Base-by-base conservation (phyloP, 768 basidiomycete genomes). In the Roridomyces roridus region DNA sequence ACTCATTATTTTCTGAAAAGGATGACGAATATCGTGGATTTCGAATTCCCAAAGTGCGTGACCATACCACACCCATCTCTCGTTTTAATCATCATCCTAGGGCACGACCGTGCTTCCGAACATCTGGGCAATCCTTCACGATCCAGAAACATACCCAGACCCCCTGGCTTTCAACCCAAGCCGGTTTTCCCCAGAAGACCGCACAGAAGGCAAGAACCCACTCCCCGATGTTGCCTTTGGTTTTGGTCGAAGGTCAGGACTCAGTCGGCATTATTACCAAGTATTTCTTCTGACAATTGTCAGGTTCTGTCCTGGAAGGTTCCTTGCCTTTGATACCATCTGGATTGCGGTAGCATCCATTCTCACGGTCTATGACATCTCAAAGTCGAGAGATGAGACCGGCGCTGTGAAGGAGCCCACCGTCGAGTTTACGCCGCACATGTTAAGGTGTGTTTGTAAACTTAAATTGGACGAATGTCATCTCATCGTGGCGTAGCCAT, bases 271-370 rank as follows among this genome's bases (percentile, higher is more conserved):
- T 28, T n/a, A n/a, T n/a, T n/a, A 7, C 35, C 11, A n/a, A n/a
- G n/a, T n/a, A n/a, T 3, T 18, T 39, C n/a, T 11, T 9, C 29
- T 26, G 18, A 39, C 40, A 24, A 23, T 10, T 45, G 35, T 46
- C 41, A 80, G 80, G 36, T 64, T 74, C 42, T 83, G 81, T 62
- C 80, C 80, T 4, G 79, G 81, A 11, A 71, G 74, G 26, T 74
- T 70, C 66, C 65, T 82, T 6, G 81, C 78, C 25, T 68, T 73
- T 40, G 77, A 77, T 60, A 73, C 74, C 6, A 47, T 81, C 21
- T 81, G 76, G 76, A 76, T 81, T 24, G 66, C 74, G 7, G 66
- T 79, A 8, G 75, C 77, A 18, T 76, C 74, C 2, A 65, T 79
- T 17, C 63, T 82, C 18, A 51, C 74, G 3, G 71, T 75, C 5